Evolutionary conservation across 495 filamentous ascomycete species (phyloP).

Genomic region (Aspergillus asperescens): DNA sequence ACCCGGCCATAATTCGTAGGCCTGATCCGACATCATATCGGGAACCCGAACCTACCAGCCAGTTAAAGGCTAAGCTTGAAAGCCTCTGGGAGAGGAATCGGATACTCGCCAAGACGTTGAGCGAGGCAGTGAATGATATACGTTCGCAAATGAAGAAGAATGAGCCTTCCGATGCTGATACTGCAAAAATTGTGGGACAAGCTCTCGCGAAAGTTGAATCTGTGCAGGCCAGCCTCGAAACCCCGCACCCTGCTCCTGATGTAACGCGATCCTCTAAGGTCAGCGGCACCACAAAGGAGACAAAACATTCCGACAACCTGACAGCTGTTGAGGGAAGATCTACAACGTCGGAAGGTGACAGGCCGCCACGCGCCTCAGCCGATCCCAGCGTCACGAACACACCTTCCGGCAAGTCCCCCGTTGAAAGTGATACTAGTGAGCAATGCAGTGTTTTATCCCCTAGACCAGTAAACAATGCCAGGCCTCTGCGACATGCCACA

Average conservation of each 20-base stretch:
- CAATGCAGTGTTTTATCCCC: not conserved
- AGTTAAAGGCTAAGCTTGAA: conserved; percentile 34
- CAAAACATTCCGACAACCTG: not conserved
- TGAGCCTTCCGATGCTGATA: conserved; percentile 47
- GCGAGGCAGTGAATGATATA: conserved; percentile 65
- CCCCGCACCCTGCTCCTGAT: conserved; percentile 50
- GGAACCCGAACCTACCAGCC: not conserved
- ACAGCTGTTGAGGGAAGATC: not conserved
- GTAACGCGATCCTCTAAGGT: conserved; percentile 2
- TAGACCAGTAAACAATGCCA: conserved; percentile 6
- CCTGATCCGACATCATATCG: conserved; percentile 7
- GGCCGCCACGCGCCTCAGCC: not conserved
- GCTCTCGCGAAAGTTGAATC: conserved; percentile 70
- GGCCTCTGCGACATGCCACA: conserved; percentile 13
- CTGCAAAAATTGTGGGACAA: conserved; percentile 28
- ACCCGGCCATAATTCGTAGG: conserved; percentile 2
- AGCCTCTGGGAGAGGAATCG: conserved; percentile 64
- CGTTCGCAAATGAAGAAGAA: conserved; percentile 38
- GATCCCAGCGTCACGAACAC: not conserved
- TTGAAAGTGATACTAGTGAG: conserved; percentile 8
- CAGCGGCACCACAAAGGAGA: conserved; percentile 1
- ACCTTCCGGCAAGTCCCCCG: conserved; percentile 7
- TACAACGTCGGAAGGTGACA: conserved; percentile 3
- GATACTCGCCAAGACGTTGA: conserved; percentile 66
- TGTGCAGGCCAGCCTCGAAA: conserved; percentile 71